phyloP scores from a whole-genome alignment of 768 basidiomycete species.

The Porpolomopsis calyptriformis region DNA sequence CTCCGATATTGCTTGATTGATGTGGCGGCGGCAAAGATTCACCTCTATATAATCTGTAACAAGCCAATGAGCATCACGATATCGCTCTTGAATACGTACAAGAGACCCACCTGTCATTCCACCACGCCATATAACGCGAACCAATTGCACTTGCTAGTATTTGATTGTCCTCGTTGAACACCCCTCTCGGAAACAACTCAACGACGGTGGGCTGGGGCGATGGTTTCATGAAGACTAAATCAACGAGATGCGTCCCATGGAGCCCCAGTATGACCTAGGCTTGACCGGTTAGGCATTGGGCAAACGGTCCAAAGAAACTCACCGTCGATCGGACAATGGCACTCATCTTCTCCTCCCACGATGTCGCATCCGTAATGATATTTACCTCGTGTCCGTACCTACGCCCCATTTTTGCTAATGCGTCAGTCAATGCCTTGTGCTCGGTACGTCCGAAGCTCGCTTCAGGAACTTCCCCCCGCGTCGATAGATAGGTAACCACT shows the following conservation, averaged over 20 bases:
- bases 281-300: slow-evolving; percentile 8
- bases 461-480: slow-evolving; percentile 43
- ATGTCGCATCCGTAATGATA: slow-evolving; percentile 37
- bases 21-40: slow-evolving; percentile 22
- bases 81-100: slow-evolving; percentile 15
- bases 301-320: slow-evolving; percentile 17
- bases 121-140: slow-evolving; percentile 50
- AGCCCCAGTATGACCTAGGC: slow-evolving; percentile 51
- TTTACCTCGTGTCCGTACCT: slow-evolving; percentile 45
- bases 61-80: slow-evolving; percentile 12
- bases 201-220: slow-evolving; percentile 52
- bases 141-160: slow-evolving; percentile 43
- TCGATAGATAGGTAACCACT: slow-evolving; percentile 60
- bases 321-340: slow-evolving; percentile 63
- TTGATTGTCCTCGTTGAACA: slow-evolving; percentile 54
- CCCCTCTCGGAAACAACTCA: slow-evolving; percentile 66
- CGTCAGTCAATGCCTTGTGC: slow-evolving; percentile 51
- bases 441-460: slow-evolving; percentile 42
- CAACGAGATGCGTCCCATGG: slow-evolving; percentile 51
- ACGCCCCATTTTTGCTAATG: slow-evolving; percentile 40
- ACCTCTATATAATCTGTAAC: not conserved
- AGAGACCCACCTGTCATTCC: slow-evolving; percentile 16
- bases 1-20: slow-evolving; percentile 15
- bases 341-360: slow-evolving; percentile 54
- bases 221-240: slow-evolving; percentile 60